phyloP scores from a whole-genome alignment of 108 stramenopile genomes.

The Fragilariopsis cylindrus region DNA sequence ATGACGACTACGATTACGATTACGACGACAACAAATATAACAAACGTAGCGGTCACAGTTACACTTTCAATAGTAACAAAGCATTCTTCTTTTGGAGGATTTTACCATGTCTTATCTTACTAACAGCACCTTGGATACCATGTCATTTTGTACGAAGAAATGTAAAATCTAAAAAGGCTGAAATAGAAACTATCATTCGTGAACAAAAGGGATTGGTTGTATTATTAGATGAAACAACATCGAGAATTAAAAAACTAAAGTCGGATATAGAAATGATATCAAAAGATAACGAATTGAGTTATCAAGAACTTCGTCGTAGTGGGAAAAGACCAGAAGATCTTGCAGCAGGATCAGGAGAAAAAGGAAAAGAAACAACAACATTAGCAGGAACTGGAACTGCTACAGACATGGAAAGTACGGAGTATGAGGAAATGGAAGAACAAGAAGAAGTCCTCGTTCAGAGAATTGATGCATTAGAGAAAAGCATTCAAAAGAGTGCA shows the following conservation, averaged over 20 bases:
- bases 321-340: constrained; percentile 8
- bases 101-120: neutral
- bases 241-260: neutral
- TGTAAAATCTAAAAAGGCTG: neutral
- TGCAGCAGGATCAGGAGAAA: neutral
- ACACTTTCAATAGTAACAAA: neutral
- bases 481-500: constrained; percentile 22
- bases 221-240: constrained; percentile 4
- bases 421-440: constrained; percentile 23
- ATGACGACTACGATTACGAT: neutral
- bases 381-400: neutral
- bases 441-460: constrained; percentile 18
- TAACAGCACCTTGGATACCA: constrained; percentile 16
- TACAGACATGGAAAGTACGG: constrained; percentile 16
- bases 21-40: constrained; percentile 5
- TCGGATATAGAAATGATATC: constrained; percentile 11
- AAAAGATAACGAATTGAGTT: constrained; percentile 20
- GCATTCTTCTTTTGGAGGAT: constrained; percentile 10
- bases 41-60: neutral
- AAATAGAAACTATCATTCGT: neutral
- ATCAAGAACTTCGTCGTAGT: constrained; percentile 7
- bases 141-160: constrained; percentile 2
- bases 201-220: constrained; percentile 10
- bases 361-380: neutral
- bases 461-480: constrained; percentile 22